A percentile compares a stretch with the other conserved stretches of the same genome.
Conservation (phyloP, 768 basidiomycete species). For the Steccherinum ochraceum region DNA sequence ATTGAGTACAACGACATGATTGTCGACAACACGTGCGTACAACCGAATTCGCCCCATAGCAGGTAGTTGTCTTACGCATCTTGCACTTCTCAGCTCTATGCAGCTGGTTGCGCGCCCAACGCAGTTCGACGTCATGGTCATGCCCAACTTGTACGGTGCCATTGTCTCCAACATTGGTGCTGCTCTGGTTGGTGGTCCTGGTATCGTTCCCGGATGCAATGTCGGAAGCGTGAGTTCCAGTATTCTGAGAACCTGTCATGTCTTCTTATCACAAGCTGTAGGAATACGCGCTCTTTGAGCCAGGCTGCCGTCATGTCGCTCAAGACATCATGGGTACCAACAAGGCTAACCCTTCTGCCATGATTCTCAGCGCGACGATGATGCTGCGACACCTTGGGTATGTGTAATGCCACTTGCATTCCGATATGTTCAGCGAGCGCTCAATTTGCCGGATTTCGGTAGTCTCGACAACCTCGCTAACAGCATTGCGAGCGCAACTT, state of each 20-base stretch:
- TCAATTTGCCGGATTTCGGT: conserved; percentile 18
- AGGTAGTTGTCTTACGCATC: not conserved
- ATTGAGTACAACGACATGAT: conserved; percentile 98
- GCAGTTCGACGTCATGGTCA: conserved; percentile 99
- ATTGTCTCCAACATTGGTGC: conserved; percentile 99
- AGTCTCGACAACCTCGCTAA: conserved; percentile 93
- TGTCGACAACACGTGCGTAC: conserved; percentile 88
- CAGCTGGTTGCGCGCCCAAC: conserved; percentile 93
- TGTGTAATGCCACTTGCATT: conserved; percentile 25
- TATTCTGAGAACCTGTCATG: not conserved
- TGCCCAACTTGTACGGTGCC: conserved; percentile 95
- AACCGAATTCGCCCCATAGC: not conserved
- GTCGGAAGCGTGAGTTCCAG: conserved; percentile 74
- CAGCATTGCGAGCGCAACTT: conserved; percentile 86
- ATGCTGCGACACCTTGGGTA: conserved; percentile 95
- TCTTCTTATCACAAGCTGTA: conserved; percentile 22
- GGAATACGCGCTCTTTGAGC: conserved; percentile 98
- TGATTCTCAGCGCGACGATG: conserved; percentile 96
- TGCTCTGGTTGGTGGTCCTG: conserved; percentile 96
- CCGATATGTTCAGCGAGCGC: conserved; percentile 3
- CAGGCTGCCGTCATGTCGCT: conserved; percentile 94
- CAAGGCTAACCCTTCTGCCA: conserved; percentile 94
- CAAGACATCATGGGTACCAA: conserved; percentile 96
- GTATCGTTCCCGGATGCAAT: conserved; percentile 97
- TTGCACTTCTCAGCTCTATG: conserved; percentile 67